Evolutionary conservation across 495 filamentous ascomycete species (phyloP), one percentile per base, ranked within the genome.

Genomic region (Daldinia grandis): DNA sequence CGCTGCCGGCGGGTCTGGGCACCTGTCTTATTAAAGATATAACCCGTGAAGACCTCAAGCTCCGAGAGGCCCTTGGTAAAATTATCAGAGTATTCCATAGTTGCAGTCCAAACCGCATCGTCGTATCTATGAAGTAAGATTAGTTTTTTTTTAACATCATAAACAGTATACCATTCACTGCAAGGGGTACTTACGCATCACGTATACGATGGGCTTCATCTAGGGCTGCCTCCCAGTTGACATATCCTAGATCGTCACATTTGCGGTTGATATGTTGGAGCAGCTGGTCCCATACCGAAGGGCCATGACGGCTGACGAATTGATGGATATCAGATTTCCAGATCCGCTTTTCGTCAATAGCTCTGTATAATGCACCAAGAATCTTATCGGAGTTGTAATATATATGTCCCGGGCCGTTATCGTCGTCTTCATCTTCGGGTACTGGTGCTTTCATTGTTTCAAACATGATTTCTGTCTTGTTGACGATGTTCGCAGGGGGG

Each of bases 31-130:
- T 90, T 92, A 21, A 94, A 78, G 56, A 96, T 90, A 42, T 82
- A 86, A 28, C 93, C 92, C 31, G 87, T 84, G 75, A 94, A 92
- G 24, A 92, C 91, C 79, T 97, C 93, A 10, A 90, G 76, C 74
- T 97, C 93, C 3, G 78, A 86, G 10, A 96, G 80, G 0, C 81
- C 82, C 27, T 86, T 81, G 40, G 74, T 76, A 0, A 87, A 86
- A 30, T 89, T 83, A 3, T 88, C 84, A 0, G 87, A 87, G 74
- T 86, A 89, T 2, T 83, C 73, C 37, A 80, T 76, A 83, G 90
- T 91, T 4, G 85, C 80, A 21, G 82, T 80, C 9, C 76, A 66
- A 0, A 97, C 77, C 42, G 77, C 81, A 10, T 89, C 86, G 66
- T 93, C 87, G 75, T 94, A 96, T 10, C 89, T 92, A 49, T 3